Evolutionary conservation across 306 rosid species (phyloP).

Genomic region (Geum urbanum): DNA sequence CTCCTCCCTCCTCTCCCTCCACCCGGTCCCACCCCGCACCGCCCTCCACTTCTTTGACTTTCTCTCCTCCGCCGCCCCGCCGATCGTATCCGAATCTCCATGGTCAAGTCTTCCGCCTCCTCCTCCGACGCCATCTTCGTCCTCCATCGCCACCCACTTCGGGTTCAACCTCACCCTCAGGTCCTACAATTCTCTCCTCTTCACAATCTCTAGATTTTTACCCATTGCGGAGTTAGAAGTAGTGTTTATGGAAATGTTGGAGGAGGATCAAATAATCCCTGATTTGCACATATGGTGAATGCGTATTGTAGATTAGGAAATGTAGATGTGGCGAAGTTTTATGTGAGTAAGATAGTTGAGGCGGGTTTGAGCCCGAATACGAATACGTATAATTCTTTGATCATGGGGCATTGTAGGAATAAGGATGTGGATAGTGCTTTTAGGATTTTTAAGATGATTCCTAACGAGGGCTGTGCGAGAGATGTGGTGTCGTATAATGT

Average conservation of each 20-base stretch:
- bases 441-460: slow-evolving; percentile 47
- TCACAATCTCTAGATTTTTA: slow-evolving; percentile 44
- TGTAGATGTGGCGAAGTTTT: slow-evolving; percentile 43
- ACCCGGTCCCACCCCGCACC: slow-evolving; percentile 44
- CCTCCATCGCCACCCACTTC: slow-evolving; percentile 38
- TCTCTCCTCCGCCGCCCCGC: slow-evolving; percentile 44
- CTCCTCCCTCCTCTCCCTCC: slow-evolving; percentile 46
- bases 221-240: slow-evolving; percentile 49
- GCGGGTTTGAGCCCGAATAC: slow-evolving; percentile 54
- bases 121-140: slow-evolving; percentile 37
- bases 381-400: slow-evolving; percentile 65
- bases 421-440: slow-evolving; percentile 43
- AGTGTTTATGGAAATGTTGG: slow-evolving; percentile 55
- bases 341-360: slow-evolving; percentile 41
- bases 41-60: slow-evolving; percentile 68
- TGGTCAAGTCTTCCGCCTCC: slow-evolving; percentile 52
- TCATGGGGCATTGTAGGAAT: slow-evolving; percentile 70
- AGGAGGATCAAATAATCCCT: slow-evolving; percentile 40
- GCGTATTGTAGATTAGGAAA: slow-evolving; percentile 64
- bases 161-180: slow-evolving; percentile 53
- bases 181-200: slow-evolving; percentile 55
- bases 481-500: slow-evolving; percentile 55
- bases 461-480: slow-evolving; percentile 47
- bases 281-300: slow-evolving; percentile 58
- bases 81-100: slow-evolving; percentile 54